Evolutionary conservation across 2,329 filamentous ascomycete genomes (phyloP).

Genomic region (Neonectria magnoliae): DNA sequence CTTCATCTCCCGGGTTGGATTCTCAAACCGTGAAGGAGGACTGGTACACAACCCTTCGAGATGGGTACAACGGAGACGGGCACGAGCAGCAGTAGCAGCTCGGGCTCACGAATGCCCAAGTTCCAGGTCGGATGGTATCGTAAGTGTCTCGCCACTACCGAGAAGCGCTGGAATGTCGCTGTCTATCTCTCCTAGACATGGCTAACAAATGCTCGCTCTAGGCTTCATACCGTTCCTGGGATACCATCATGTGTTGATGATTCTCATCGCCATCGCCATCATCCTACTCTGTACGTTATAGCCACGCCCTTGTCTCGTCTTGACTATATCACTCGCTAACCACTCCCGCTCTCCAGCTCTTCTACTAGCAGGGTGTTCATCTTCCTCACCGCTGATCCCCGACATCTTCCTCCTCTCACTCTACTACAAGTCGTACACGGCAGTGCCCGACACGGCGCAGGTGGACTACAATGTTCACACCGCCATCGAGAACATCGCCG

Average conservation of each 20-base stretch:
- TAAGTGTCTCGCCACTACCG: slow-evolving; percentile 45
- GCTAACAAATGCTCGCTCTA: slow-evolving; percentile 45
- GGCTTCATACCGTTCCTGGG: slow-evolving; percentile 76
- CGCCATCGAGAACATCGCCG: slow-evolving; percentile 90
- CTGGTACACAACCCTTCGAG: slow-evolving; percentile 29
- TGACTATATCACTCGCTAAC: slow-evolving; percentile 18
- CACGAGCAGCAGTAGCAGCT: slow-evolving; percentile 43
- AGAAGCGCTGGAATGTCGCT: slow-evolving; percentile 32
- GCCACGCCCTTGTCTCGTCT: background rate
- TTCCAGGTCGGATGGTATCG: slow-evolving; percentile 62
- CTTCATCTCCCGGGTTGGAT: slow-evolving; percentile 23
- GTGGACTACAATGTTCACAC: slow-evolving; percentile 88
- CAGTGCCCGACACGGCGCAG: slow-evolving; percentile 84
- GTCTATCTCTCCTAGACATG: background rate
- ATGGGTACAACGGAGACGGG: slow-evolving; percentile 41
- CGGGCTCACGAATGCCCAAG: slow-evolving; percentile 44
- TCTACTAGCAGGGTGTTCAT: slow-evolving; percentile 93
- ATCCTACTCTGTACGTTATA: slow-evolving; percentile 88
- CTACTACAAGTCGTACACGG: slow-evolving; percentile 90
- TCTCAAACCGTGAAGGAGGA: slow-evolving; percentile 27
- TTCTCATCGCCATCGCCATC: slow-evolving; percentile 91
- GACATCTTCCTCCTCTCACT: slow-evolving; percentile 98
- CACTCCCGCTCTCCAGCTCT: slow-evolving; percentile 68
- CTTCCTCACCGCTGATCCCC: slow-evolving; percentile 92
- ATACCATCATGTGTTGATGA: slow-evolving; percentile 93